These are phyloP conservation scores for Porpolomopsis calyptriformis DNA, from an alignment of 768 basidiomycete genomes.

Conservation along the genomic window DNA sequence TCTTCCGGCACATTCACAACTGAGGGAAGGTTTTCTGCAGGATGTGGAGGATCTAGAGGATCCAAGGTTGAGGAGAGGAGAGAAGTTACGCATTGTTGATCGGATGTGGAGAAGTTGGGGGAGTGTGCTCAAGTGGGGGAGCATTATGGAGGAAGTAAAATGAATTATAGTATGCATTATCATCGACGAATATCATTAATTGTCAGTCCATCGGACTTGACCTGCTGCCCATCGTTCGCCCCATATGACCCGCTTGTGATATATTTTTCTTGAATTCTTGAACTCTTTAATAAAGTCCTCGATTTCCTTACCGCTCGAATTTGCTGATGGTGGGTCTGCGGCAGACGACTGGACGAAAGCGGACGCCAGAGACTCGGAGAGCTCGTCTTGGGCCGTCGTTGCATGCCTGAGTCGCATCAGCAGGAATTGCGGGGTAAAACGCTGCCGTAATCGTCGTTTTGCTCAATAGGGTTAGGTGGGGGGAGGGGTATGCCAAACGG, in stretches of 20 bases:
- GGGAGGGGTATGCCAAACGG: constrained; percentile 7
- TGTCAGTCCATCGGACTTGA: constrained; percentile 78
- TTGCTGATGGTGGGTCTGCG: constrained; percentile 18
- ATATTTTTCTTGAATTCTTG: constrained; percentile 77
- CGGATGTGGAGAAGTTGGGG: constrained; percentile 91
- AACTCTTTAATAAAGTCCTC: constrained; percentile 86
- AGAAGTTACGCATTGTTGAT: constrained; percentile 70
- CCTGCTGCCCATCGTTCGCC: constrained; percentile 77
- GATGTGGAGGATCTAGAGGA: constrained; percentile 80
- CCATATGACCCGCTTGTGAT: constrained; percentile 90
- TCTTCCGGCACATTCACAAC: constrained; percentile 47
- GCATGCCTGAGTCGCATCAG: constrained; percentile 81
- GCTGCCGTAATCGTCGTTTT: constrained; percentile 32
- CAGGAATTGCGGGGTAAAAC: constrained; percentile 79
- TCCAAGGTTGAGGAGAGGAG: constrained; percentile 50
- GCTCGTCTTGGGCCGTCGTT: constrained; percentile 81
- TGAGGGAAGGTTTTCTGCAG: constrained; percentile 73
- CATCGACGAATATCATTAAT: constrained; percentile 21
- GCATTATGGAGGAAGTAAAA: background rate
- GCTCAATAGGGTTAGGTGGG: background rate
- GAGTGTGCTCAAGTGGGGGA: constrained; percentile 48
- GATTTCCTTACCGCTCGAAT: constrained; percentile 44
- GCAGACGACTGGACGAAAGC: constrained; percentile 56
- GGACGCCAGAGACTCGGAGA: constrained; percentile 76
- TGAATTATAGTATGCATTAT: background rate